phyloP scores from a whole-genome alignment of 352 stramenopile genomes.

The Phytophthora agathidicida region DNA sequence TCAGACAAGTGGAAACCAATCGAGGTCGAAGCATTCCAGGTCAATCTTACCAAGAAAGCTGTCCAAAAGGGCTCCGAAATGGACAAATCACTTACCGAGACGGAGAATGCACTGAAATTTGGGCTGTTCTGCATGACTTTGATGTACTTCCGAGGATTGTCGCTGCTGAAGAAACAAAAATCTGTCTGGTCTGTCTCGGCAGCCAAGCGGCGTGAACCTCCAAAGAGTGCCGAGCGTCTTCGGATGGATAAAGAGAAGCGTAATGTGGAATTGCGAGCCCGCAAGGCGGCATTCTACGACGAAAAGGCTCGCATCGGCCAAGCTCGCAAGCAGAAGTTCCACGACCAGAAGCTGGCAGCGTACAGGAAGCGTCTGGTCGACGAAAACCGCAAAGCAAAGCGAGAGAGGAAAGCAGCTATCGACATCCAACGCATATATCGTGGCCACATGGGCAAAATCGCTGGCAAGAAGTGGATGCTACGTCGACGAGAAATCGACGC shows the following conservation, averaged over 20 bases:
- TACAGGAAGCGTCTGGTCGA: slow-evolving; percentile 69
- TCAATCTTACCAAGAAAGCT: slow-evolving; percentile 59
- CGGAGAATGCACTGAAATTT: slow-evolving; percentile 95
- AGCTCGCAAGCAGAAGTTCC: slow-evolving; percentile 67
- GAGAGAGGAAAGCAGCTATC: slow-evolving; percentile 49
- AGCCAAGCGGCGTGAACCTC: slow-evolving; percentile 26
- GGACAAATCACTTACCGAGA: slow-evolving; percentile 78
- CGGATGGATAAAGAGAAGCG: slow-evolving; percentile 59
- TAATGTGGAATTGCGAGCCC: slow-evolving; percentile 46
- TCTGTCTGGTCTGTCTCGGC: slow-evolving; percentile 67
- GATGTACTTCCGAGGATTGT: slow-evolving; percentile 95
- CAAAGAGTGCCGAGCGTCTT: slow-evolving; percentile 46
- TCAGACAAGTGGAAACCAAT: slow-evolving; percentile 82
- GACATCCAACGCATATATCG: slow-evolving; percentile 82
- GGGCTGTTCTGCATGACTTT: slow-evolving; percentile 96
- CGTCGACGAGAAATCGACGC: slow-evolving; percentile 87
- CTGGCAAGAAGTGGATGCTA: slow-evolving; percentile 84
- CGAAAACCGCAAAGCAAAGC: slow-evolving; percentile 70
- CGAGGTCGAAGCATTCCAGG: slow-evolving; percentile 63
- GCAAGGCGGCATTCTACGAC: slow-evolving; percentile 50
- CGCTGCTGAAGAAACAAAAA: slow-evolving; percentile 88
- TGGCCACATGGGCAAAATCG: slow-evolving; percentile 81
- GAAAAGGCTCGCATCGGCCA: slow-evolving; percentile 66
- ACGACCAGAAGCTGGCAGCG: slow-evolving; percentile 63
- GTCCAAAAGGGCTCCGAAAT: slow-evolving; percentile 69